phyloP scores from a whole-genome alignment of 345 rosid species.

The Eucalyptus microcorys region DNA sequence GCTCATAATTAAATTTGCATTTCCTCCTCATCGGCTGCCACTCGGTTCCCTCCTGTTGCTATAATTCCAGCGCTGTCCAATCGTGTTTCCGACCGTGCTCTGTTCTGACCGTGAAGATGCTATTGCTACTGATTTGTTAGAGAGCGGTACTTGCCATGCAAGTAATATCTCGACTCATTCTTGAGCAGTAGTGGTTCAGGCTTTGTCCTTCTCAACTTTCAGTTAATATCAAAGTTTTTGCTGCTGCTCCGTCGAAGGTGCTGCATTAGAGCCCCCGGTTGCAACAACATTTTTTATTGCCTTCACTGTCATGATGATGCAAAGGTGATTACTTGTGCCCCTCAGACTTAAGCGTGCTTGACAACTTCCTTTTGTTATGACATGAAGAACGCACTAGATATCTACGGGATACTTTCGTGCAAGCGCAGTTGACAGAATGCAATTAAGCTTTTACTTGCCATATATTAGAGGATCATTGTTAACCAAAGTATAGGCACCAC shows the following conservation, averaged over 20 bases:
- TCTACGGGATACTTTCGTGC: too few relatives aligned
- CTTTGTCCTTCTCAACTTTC: neutral
- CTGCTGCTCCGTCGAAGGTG: slow-evolving; percentile 36
- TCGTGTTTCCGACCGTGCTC: too few relatives aligned
- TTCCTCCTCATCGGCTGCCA: too few relatives aligned
- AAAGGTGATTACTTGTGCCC: slow-evolving; percentile 10
- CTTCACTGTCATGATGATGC: slow-evolving; percentile 76
- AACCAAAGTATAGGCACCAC: neutral
- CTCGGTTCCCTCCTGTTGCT: too few relatives aligned
- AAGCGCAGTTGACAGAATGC: too few relatives aligned
- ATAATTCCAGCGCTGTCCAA: too few relatives aligned
- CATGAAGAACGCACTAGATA: too few relatives aligned
- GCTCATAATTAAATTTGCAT: too few relatives aligned
- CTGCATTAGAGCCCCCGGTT: slow-evolving; percentile 67
- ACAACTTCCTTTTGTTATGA: neutral
- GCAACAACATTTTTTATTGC: slow-evolving; percentile 59
- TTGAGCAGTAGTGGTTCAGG: neutral
- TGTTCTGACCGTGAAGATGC: neutral
- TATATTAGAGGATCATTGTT: too few relatives aligned
- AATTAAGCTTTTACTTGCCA: too few relatives aligned
- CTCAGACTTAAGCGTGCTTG: neutral
- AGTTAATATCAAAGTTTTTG: neutral
- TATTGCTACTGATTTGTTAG: slow-evolving; percentile 3
- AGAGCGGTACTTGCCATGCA: slow-evolving; percentile 33
- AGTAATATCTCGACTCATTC: slow-evolving; percentile 12